A percentile compares a stretch with the other conserved stretches of the same genome.
Evolutionary conservation across 129 eudicot species (phyloP).

Genomic region (Escallonia herrerae): DNA sequence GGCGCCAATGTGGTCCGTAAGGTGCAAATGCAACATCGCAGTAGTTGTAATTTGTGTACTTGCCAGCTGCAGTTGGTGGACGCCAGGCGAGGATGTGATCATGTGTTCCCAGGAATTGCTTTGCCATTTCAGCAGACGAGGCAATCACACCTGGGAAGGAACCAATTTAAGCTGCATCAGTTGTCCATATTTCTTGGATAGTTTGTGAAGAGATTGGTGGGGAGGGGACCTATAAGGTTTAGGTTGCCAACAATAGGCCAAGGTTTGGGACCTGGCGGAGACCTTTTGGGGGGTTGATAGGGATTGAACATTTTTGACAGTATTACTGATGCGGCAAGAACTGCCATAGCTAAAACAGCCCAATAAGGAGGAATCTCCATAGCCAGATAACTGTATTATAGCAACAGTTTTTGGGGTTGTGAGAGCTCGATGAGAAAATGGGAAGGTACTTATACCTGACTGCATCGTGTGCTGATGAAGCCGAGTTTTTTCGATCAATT

Average conservation of each 20-base stretch:
- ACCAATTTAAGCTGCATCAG: conserved; percentile 40
- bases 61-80: conserved; percentile 43
- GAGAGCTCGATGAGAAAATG: too few species aligned
- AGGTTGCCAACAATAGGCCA: conserved; percentile 58
- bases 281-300: not conserved
- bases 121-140: conserved; percentile 40
- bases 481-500: too few species aligned
- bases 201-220: conserved; percentile 39
- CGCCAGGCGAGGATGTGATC: conserved; percentile 33
- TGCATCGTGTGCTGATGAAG: too few species aligned
- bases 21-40: conserved; percentile 40
- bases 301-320: conserved; percentile 10
- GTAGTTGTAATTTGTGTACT: conserved; percentile 30
- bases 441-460: too few species aligned
- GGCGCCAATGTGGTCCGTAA: conserved; percentile 40
- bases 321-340: conserved; percentile 9
- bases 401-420: too few species aligned
- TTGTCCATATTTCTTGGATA: conserved; percentile 43
- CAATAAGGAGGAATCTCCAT: conserved; percentile 15
- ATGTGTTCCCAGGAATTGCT: not conserved
- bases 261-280: conserved; percentile 48
- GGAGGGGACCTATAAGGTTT: conserved; percentile 41
- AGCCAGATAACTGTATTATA: too few species aligned
- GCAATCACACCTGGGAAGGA: conserved; percentile 32
- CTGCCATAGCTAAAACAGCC: conserved; percentile 17